Base-by-base conservation (phyloP, 1,284 basidiomycete species). In the Austropuccinia psidii region DNA sequence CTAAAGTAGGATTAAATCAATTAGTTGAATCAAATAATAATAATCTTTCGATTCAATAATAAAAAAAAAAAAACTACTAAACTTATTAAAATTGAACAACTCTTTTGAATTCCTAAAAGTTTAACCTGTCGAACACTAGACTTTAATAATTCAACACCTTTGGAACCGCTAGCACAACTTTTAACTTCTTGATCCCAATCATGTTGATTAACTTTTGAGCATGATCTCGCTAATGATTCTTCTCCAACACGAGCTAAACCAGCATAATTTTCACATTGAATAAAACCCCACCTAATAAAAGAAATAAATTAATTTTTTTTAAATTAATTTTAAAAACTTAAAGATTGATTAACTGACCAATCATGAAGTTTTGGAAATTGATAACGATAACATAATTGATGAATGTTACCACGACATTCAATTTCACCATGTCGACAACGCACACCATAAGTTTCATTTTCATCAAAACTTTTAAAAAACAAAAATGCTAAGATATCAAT, bases 371-470 rank as follows among this genome's bases (percentile, higher is more conserved):
- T 72, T 55, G 77, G 75, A 72, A 45, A 35, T 29, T 13, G 24
- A 68, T 74, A 5, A 73, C 77, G 66, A 43, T 69, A 69, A 29
- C 78, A 79, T 8, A 79, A 70, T 50, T 79, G 78, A 47, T 79
- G 78, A 1, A 78, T 67, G 60, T 78, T 78, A n/a, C 76, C 78
- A 0, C 33, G 11, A 31, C 78, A 78, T 33, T 79, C 78, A 33
- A n/a, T n/a, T 4, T 68, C 60, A 15, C 78, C 78, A 45, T 79
- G 78, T 47, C 76, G 75, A 74, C 78, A 78, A 8, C 43, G 50
- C 6, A 74, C 76, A n/a, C 76, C 78, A 49, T 76, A 77, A 1
- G 52, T 43, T 8, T 58, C 35, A 0, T 74, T 39, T 4, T 52
- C 24, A 29, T 75, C 43, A 15, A 73, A 35, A 27, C 66, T 69